A percentile compares a stretch with the other conserved stretches of the same genome.
Evolutionary conservation across 768 basidiomycete species (phyloP).

Genomic region (Inosperma sp.): DNA sequence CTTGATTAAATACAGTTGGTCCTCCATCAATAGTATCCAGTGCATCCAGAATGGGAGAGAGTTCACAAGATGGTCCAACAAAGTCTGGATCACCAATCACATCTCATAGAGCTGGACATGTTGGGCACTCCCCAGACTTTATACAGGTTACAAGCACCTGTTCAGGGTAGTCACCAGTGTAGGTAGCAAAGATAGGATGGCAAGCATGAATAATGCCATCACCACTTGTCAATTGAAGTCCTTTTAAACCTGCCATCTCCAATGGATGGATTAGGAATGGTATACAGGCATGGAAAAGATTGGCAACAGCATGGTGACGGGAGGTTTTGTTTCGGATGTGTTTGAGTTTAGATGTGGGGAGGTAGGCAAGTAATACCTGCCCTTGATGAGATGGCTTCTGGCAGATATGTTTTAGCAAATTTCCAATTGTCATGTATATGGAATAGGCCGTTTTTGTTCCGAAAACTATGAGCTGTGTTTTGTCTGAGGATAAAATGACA

Average conservation of each 20-base stretch:
- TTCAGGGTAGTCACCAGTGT: constrained; percentile 42
- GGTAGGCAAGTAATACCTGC: constrained; percentile 35
- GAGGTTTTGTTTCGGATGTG: constrained; percentile 24
- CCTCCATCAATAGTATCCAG: constrained; percentile 23
- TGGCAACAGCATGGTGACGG: constrained; percentile 19
- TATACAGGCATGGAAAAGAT: constrained; percentile 38
- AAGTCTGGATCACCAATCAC: constrained; percentile 18
- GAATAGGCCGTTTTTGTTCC: constrained; percentile 42
- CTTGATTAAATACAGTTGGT: constrained; percentile 11
- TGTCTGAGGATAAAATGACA: constrained; percentile 44
- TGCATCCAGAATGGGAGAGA: constrained; percentile 17
- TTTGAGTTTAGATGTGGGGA: constrained; percentile 34
- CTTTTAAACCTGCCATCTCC: constrained; percentile 19
- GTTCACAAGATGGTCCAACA: constrained; percentile 9
- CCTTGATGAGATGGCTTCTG: constrained; percentile 33
- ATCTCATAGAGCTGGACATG: constrained; percentile 17
- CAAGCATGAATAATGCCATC: constrained; percentile 30
- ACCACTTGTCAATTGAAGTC: constrained; percentile 26
- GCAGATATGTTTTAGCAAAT: constrained; percentile 38
- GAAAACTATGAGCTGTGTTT: constrained; percentile 39
- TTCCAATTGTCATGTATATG: constrained; percentile 46
- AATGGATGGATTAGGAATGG: constrained; percentile 28
- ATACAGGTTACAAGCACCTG: constrained; percentile 34
- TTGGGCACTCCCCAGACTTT: constrained; percentile 27
- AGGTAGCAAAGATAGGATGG: constrained; percentile 38